A percentile compares a stretch with the other conserved stretches of the same genome.
Conservation (phyloP, 1,284 basidiomycete genomes). For the Cryptococcus sp. region DNA sequence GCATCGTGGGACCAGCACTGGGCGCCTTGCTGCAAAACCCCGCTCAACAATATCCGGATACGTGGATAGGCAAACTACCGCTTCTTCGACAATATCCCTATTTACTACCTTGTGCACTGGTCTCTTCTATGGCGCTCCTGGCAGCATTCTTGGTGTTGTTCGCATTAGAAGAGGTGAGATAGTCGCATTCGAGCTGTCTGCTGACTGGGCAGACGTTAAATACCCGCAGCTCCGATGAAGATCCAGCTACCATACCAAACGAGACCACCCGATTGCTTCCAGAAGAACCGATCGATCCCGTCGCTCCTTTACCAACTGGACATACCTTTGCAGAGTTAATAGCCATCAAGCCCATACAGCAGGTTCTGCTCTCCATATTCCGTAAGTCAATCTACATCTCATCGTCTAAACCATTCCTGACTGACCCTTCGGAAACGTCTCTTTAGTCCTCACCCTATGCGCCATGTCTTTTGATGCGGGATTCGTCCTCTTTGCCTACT, state of each 20-base stretch:
- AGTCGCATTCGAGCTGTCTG: not conserved
- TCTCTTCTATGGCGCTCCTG: constrained; percentile 6
- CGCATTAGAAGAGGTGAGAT: constrained; percentile 28
- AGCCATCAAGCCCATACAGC: constrained; percentile 14
- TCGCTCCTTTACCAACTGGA: constrained; percentile 3
- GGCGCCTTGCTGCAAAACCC: constrained; percentile 23
- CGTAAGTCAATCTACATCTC: constrained; percentile 5
- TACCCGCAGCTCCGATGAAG: not conserved
- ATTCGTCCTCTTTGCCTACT: constrained; percentile 37
- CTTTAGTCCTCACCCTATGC: constrained; percentile 27
- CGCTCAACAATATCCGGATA: constrained; percentile 19
- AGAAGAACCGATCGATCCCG: constrained; percentile 9
- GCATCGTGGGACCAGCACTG: constrained; percentile 24
- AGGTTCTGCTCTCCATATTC: constrained; percentile 24
- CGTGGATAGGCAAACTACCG: constrained; percentile 15
- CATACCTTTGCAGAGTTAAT: constrained; percentile 18
- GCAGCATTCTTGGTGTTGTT: constrained; percentile 16
- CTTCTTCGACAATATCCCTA: constrained; percentile 20
- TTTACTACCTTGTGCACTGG: constrained; percentile 19
- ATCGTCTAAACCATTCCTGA: not conserved
- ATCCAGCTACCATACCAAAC: not conserved
- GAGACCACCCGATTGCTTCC: constrained; percentile 10
- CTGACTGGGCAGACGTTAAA: too few relatives aligned
- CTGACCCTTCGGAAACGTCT: not conserved
- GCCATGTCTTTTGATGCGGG: constrained; percentile 35